phyloP scores from a whole-genome alignment of 106 monocot genomes.

The Apostasia ramifera region DNA sequence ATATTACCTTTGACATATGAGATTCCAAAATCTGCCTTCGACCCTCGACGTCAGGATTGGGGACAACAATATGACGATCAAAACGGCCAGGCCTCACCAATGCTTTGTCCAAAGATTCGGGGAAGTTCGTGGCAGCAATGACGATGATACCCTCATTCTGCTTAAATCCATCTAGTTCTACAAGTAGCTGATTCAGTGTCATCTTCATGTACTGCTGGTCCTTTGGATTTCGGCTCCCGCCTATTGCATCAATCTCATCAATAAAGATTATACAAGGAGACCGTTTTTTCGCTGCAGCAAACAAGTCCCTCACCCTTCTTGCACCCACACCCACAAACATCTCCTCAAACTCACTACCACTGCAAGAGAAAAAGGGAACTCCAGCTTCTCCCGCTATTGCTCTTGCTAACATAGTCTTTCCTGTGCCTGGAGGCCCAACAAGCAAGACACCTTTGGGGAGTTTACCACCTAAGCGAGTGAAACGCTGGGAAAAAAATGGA shows the following conservation, averaged over 20 bases:
- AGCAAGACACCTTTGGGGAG: constrained; percentile 97
- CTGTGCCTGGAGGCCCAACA: constrained; percentile 98
- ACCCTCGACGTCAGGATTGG: constrained; percentile 97
- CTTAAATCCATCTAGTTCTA: constrained; percentile 98
- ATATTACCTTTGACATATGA: constrained; percentile 93
- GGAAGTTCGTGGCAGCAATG: constrained; percentile 98
- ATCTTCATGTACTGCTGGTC: constrained; percentile 99
- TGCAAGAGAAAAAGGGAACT: constrained; percentile 99
- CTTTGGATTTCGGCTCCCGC: constrained; percentile 97
- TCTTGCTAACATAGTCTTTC: constrained; percentile 98
- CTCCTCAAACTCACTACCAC: constrained; percentile 99
- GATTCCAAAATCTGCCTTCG: constrained; percentile 84
- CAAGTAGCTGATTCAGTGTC: constrained; percentile 94
- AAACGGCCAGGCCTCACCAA: constrained; percentile 94
- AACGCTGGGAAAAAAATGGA: constrained; percentile 45
- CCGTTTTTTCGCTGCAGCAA: constrained; percentile 85
- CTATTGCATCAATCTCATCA: constrained; percentile 99
- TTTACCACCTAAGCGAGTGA: constrained; percentile 96
- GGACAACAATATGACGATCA: constrained; percentile 95
- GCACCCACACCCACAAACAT: constrained; percentile 99
- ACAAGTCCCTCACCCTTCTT: constrained; percentile 88
- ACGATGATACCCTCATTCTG: constrained; percentile 99
- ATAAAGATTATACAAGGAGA: constrained; percentile 98
- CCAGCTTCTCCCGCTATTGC: constrained; percentile 99
- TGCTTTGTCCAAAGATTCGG: constrained; percentile 94